Evolutionary conservation across 371 early-diverging fungal species (phyloP).

Genomic region (Actinomucor elegans): DNA sequence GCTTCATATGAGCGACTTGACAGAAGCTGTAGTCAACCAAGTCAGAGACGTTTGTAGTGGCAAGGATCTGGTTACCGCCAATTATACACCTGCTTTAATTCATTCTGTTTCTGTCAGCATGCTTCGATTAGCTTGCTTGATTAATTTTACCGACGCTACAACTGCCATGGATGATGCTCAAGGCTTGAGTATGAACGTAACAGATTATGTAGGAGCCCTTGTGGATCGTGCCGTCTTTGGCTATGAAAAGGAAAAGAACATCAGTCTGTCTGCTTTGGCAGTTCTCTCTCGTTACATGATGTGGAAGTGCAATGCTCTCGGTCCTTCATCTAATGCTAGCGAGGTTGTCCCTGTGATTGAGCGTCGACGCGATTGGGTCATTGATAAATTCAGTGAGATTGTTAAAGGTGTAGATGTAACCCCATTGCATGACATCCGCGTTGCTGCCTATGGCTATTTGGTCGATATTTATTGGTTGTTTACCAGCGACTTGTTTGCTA

Average conservation of each 20-base stretch:
- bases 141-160: slow-evolving; percentile 35
- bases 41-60: slow-evolving; percentile 43
- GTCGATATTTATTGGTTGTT: slow-evolving; percentile 62
- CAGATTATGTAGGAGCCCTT: slow-evolving; percentile 23
- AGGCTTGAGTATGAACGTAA: slow-evolving; percentile 34
- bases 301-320: slow-evolving; percentile 39
- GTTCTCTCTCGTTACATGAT: slow-evolving; percentile 43
- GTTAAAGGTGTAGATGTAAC: slow-evolving; percentile 23
- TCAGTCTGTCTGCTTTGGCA: slow-evolving; percentile 32
- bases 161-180: slow-evolving; percentile 38
- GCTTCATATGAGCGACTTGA: slow-evolving; percentile 35
- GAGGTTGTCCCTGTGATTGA: slow-evolving; percentile 20
- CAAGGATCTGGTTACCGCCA: slow-evolving; percentile 45
- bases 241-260: slow-evolving; percentile 34
- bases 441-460: slow-evolving; percentile 42
- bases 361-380: slow-evolving; percentile 35
- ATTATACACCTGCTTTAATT: slow-evolving; percentile 35
- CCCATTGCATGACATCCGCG: slow-evolving; percentile 23
- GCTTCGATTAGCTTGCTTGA: slow-evolving; percentile 37
- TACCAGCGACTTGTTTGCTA: slow-evolving; percentile 49
- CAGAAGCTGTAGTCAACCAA: slow-evolving; percentile 39
- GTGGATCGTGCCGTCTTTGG: slow-evolving; percentile 38
- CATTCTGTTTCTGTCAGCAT: slow-evolving; percentile 47
- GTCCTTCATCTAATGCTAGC: slow-evolving; percentile 4
- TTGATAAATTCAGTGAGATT: slow-evolving; percentile 27